Evolutionary conservation across 768 basidiomycete genomes (phyloP).

Genomic region (Astraeus odoratus): DNA sequence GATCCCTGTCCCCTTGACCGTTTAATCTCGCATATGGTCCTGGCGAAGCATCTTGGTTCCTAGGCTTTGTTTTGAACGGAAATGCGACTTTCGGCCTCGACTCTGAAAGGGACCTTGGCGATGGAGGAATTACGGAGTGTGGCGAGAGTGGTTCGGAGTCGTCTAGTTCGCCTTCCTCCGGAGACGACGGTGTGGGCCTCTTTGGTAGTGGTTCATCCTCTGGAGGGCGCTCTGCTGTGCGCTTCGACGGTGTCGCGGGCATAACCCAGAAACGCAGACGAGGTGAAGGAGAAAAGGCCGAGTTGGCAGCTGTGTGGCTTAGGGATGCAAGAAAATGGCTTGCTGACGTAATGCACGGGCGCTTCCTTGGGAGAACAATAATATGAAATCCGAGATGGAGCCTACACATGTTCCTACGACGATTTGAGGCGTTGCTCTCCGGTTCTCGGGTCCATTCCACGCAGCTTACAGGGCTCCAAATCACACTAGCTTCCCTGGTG

Average conservation of each 20-base stretch:
- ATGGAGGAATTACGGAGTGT: slow-evolving; percentile 16
- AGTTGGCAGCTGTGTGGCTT: background rate
- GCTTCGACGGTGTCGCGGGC: slow-evolving; percentile 36
- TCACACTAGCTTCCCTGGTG: too few relatives aligned
- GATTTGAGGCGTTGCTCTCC: too few relatives aligned
- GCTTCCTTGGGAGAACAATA: too few relatives aligned
- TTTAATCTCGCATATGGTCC: slow-evolving; percentile 17
- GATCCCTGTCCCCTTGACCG: slow-evolving; percentile 11
- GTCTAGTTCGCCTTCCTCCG: slow-evolving; percentile 81
- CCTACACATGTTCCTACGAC: too few relatives aligned
- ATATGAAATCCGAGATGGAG: too few relatives aligned
- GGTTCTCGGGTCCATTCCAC: too few relatives aligned
- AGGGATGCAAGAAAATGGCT: slow-evolving; percentile 4
- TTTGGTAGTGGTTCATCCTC: slow-evolving; percentile 45
- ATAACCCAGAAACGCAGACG: slow-evolving; percentile 1
- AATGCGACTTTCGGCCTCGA: slow-evolving; percentile 51
- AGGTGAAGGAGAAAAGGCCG: too few relatives aligned
- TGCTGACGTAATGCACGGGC: slow-evolving; percentile 6
- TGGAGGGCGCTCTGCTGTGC: slow-evolving; percentile 51
- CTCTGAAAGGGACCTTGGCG: slow-evolving; percentile 31
- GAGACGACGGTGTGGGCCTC: slow-evolving; percentile 50
- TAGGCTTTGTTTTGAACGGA: slow-evolving; percentile 59
- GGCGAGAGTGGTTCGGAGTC: slow-evolving; percentile 32
- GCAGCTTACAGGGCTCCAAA: too few relatives aligned
- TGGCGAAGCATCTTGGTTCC: slow-evolving; percentile 26